Evolutionary conservation across 2,329 filamentous ascomycete species (phyloP), one percentile per base, ranked within the genome.

Genomic region (Alternaria tenuissima): DNA sequence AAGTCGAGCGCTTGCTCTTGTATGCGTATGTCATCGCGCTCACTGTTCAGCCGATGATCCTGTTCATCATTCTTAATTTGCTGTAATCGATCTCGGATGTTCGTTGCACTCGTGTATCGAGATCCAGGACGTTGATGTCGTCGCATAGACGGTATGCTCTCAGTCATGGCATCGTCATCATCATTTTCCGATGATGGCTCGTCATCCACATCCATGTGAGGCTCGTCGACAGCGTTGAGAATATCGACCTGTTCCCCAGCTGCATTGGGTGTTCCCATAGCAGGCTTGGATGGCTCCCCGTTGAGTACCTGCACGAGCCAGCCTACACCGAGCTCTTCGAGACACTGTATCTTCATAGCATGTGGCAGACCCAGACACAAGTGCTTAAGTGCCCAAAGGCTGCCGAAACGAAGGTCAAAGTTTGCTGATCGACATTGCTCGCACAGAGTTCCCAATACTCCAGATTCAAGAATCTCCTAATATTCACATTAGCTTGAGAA

Each of bases 321-420:
- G 11, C 87, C 88, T 0, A 92, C 86, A 8, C 89, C 89, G 4
- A 98, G 84, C 71, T 91, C 88, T 51, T 94, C 88, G 12, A 98
- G 81, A 61, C 92, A 92, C 48, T 87, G 85, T 70, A 90, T 90
- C 79, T 95, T 96, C 66, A 91, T 82, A 12, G 90, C 86, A 44
- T 90, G 88, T 18, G 86, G 85, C 6, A 91, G 87, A 22, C 88
- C 89, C 64, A 91, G 86, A 3, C 96, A 90, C 51, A 97, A 85
- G 78, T 98, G 93, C 75, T 98, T 98, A 59, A 99, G 81, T 6
- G 93, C 93, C 94, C 95, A 99, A 2, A 99, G 80, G 22, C 94
- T 93, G 70, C 95, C 93, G 26, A 96, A 84, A 24, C 93, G 88
- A 54, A 98, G 83, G 47, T 89, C 87, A n/a, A 91, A 86, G 71